Evolutionary conservation across 2,329 filamentous ascomycete species (phyloP), one percentile per base, ranked within the genome.

Genomic region (Colletotrichum sp.): DNA sequence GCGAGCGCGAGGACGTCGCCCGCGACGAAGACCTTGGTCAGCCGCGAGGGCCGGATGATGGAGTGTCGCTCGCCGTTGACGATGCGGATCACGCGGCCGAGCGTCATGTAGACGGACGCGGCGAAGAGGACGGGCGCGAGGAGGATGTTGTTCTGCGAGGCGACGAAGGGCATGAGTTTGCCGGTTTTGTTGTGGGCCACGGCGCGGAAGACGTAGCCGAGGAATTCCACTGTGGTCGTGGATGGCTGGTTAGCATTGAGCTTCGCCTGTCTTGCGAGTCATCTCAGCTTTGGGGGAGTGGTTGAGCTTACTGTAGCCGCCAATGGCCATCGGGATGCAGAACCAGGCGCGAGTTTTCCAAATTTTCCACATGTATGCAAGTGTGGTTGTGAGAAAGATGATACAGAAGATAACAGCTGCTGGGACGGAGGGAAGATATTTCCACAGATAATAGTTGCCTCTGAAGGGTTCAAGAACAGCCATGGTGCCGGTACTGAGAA

Each of bases 11-110:
- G 79, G 38, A 85, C 72, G 76, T 92, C 90, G 34, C 90, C 89
- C 6, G 80, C 68, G 5, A 93, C 89, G 74, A 92, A 92, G 34
- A 88, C 82, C 66, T 86, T 88, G 4, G 90, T 91, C 6, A 91
- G 80, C 84, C 87, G 87, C 5, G 73, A 74, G 7, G 81, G 77
- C 5, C 76, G 80, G n/a, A 87, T 80, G 32, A 85, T 67, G 3
- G 83, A 82, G 70, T 81, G 80, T 1, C 77, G 68, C 64, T 84
- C 81, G 18, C 81, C 85, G 24, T 82, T 81, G 6, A 86, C 81
- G 60, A 83, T 81, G 8, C 79, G 79, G 66, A 89, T 85, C 16
- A 88, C 77, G 10, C 88, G 83, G 16, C 85, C 85, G 8, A 89
- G 83, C 10, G 84, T 83, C 87, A 89, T 89, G 83, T 90, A 90